Percentiles rank a stretch among this genome's conserved stretches.
These are phyloP conservation scores for Metschnikowia dekortorum DNA, from an alignment of 805 yeast genomes.

Conservation along the genomic window DNA sequence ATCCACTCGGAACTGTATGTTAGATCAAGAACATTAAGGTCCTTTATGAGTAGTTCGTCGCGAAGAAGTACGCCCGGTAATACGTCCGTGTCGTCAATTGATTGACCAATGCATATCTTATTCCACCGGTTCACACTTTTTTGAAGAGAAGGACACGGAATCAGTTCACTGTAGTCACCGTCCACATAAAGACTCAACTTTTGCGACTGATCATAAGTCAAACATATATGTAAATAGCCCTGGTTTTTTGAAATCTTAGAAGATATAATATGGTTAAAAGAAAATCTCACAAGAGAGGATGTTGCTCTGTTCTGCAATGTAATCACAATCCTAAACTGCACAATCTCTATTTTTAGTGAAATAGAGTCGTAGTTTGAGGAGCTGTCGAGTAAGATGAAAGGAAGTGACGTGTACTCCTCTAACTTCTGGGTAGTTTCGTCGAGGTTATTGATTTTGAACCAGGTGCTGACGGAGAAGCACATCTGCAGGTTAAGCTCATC, in stretches of 20 bases:
- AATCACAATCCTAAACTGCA: slow-evolving; percentile 25
- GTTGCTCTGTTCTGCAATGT: slow-evolving; percentile 23
- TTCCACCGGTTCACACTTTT: slow-evolving; percentile 30
- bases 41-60: slow-evolving; percentile 26
- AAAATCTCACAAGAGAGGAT: slow-evolving; percentile 25
- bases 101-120: slow-evolving; percentile 33
- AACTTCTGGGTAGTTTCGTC: slow-evolving; percentile 12
- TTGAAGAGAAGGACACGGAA: slow-evolving; percentile 33
- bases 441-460: slow-evolving; percentile 32
- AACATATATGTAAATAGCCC: slow-evolving; percentile 29
- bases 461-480: slow-evolving; percentile 34
- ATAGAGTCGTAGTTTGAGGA: slow-evolving; percentile 21
- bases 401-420: slow-evolving; percentile 6
- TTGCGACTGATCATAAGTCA: slow-evolving; percentile 34
- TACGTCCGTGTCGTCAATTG: slow-evolving; percentile 5
- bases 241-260: slow-evolving; percentile 10
- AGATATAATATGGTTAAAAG: slow-evolving; percentile 30
- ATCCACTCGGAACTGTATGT: slow-evolving; percentile 49
- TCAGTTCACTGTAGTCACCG: slow-evolving; percentile 45
- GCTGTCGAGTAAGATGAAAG: slow-evolving; percentile 26
- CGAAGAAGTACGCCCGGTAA: not conserved
- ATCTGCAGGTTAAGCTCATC: slow-evolving; percentile 16
- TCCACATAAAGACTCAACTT: slow-evolving; percentile 45
- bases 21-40: slow-evolving; percentile 35
- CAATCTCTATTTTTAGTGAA: slow-evolving; percentile 25